A percentile compares a stretch with the other conserved stretches of the same genome.
Evolutionary conservation across 768 basidiomycete genomes (phyloP).

Genomic region (Daedaleopsis sinensis): DNA sequence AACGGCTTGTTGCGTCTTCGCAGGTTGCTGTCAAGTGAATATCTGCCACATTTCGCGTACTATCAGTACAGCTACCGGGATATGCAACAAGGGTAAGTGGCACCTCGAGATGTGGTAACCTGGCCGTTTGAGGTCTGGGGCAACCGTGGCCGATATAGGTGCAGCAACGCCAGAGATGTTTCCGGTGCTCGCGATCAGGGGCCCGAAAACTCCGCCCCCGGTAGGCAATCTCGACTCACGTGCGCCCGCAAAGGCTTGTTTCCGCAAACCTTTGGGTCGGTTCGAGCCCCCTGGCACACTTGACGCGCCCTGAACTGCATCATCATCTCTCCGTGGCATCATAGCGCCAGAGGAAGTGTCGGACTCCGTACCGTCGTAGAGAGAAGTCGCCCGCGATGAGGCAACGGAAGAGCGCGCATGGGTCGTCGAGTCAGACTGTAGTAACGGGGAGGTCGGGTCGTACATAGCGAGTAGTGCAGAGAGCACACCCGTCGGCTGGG

Average conservation of each 20-base stretch:
- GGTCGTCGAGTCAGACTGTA: slow-evolving; percentile 26
- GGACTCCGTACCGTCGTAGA: slow-evolving; percentile 10
- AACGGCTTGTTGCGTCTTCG: slow-evolving; percentile 6
- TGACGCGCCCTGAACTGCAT: no score
- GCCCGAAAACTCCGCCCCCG: slow-evolving; percentile 66
- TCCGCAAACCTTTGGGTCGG: neutral
- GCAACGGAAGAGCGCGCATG: slow-evolving; percentile 24
- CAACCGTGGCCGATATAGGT: slow-evolving; percentile 50
- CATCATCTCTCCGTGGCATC: slow-evolving; percentile 1
- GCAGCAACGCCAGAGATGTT: slow-evolving; percentile 65
- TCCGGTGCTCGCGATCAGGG: slow-evolving; percentile 71
- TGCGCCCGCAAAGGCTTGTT: slow-evolving; percentile 14
- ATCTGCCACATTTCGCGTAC: no score
- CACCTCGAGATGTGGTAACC: slow-evolving; percentile 72
- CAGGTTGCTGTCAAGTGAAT: slow-evolving; percentile 30
- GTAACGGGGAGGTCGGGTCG: slow-evolving; percentile 38
- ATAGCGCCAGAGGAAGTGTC: slow-evolving; percentile 1
- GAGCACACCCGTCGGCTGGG: slow-evolving; percentile 54
- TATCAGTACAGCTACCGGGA: neutral
- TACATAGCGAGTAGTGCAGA: slow-evolving; percentile 72
- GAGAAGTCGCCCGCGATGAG: slow-evolving; percentile 22
- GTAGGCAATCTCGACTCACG: slow-evolving; percentile 44
- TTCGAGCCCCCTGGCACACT: no score
- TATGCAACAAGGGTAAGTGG: neutral
- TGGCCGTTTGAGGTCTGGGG: slow-evolving; percentile 60